Base-by-base conservation (phyloP, 805 yeast species). In the Wickerhamomyces chaumierensis region DNA sequence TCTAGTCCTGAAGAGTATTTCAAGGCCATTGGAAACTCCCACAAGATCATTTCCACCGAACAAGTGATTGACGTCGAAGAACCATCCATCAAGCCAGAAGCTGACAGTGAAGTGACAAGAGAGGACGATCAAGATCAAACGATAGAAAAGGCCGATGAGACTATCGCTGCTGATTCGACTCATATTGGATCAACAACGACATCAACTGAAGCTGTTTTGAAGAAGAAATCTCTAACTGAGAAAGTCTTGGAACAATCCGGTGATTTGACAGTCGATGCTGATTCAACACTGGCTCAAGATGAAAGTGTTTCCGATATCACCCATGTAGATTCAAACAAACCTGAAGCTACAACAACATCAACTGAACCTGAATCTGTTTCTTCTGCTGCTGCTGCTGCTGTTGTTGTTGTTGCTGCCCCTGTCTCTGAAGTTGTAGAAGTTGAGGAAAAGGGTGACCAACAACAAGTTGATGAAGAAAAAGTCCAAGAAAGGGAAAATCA, bases 261-360 rank as follows among this genome's bases (percentile, higher is more conserved):
- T 31, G 61, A 56, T 36, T 40, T 48, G 3, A 59, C 65, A 5
- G 55, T 54, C 34, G 75, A 71, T 48, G 72, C 70, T 13, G 77
- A 71, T 48, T 54, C 68, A 9, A 69, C 75, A 2, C 57, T 68
- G 15, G 68, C 66, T 20, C 73, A 68, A 42, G 76, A 71, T 48
- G 74, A 75, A 25, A 49, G 56, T n/a, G 58, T 53, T 21, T 21
- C 23, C 9, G 23, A 21, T 7, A 21, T 21, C 23, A n/a, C n/a
- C n/a, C n/a, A n/a, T n/a, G n/a, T n/a, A n/a, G n/a, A n/a, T n/a
- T n/a, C n/a, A n/a, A n/a, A n/a, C n/a, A n/a, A n/a, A n/a, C n/a
- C n/a, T n/a, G n/a, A n/a, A n/a, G n/a, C n/a, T n/a, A n/a, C n/a
- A n/a, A n/a, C n/a, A n/a, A n/a, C n/a, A n/a, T n/a, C n/a, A n/a